Evolutionary conservation across 805 yeast genomes (phyloP).

Genomic region (Pichia manshurica): DNA sequence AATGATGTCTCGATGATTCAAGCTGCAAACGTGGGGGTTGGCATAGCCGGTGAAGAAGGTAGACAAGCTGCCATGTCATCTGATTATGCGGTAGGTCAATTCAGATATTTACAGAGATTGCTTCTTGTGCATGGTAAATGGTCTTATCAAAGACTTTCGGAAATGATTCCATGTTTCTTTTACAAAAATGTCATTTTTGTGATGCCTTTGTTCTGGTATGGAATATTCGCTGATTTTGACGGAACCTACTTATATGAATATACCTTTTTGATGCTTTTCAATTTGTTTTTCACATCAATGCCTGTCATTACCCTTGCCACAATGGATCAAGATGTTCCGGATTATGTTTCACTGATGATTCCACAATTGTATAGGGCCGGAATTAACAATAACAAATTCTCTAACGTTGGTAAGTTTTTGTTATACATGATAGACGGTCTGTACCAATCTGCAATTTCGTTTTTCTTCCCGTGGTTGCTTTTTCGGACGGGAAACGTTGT

Average conservation of each 20-base stretch:
- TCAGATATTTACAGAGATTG: constrained; percentile 58
- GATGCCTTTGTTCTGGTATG: constrained; percentile 71
- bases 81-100: constrained; percentile 79
- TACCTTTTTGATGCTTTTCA: constrained; percentile 72
- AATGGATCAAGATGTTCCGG: constrained; percentile 71
- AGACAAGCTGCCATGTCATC: constrained; percentile 84
- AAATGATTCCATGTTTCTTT: constrained; percentile 74
- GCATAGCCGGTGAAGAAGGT: constrained; percentile 85
- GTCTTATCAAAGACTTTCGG: constrained; percentile 70
- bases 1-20: constrained; percentile 87
- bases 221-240: constrained; percentile 62
- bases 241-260: constrained; percentile 74
- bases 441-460: constrained; percentile 65
- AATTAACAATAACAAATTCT: constrained; percentile 49
- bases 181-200: constrained; percentile 74
- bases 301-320: constrained; percentile 72
- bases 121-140: constrained; percentile 78
- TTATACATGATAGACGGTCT: constrained; percentile 64
- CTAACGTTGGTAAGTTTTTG: constrained; percentile 55
- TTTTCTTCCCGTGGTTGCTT: constrained; percentile 59
- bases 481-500: constrained; percentile 42
- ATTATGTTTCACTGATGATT: constrained; percentile 54
- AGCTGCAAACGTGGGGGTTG: constrained; percentile 79
- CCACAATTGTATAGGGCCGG: constrained; percentile 71
- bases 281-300: constrained; percentile 73